Base-by-base conservation (phyloP, 139 green algal genomes). In the Nannochloris sp. region DNA sequence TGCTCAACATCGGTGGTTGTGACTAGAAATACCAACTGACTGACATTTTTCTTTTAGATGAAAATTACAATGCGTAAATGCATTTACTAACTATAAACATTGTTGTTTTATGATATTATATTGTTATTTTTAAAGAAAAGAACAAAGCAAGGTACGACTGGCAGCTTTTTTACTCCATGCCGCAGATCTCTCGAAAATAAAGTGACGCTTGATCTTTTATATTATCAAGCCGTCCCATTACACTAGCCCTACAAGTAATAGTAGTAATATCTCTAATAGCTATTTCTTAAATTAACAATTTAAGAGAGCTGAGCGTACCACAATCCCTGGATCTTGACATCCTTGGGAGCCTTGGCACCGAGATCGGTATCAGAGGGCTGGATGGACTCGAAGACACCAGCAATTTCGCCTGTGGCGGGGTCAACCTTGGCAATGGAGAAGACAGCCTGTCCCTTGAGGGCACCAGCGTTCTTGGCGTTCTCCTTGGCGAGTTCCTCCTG, bases 351-450 rank as follows among this genome's bases (percentile, higher is more conserved):
- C 88, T 99, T 98, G 70, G 94, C 82, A 39, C 94, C 94, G 68
- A 99, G 78, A 73, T 99, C 94, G 57, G 94, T 99, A 82, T 99
- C 94, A 27, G 90, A 97, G 36, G 94, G 94, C 90, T 99, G 94
- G 67, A 99, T 89, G 70, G 71, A 89, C 88, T 97, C 93, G 54
- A 99, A 99, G 59, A 98, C 87, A 37, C 94, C 94, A 13, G 89
- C 93, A 61, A 99, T 90, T 89, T 99, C 93, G 47, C 85, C 85
- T n/a, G 87, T 97, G 4, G 62, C 71, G 14, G 76, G 27, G 80
- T 98, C 85, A 37, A 92, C 87, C 86, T 96, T 95, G 54, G 93
- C 93, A 4, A 96, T 86, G 56, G 83, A 93, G 84, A 98, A 97
- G 13, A 94, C 88, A 32, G 87, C 87, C 83, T 81, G 81, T 31